A percentile compares a stretch with the other conserved stretches of the same genome.
Conservation (phyloP, 2,329 filamentous ascomycete species). For the Monilinia fructicola region DNA sequence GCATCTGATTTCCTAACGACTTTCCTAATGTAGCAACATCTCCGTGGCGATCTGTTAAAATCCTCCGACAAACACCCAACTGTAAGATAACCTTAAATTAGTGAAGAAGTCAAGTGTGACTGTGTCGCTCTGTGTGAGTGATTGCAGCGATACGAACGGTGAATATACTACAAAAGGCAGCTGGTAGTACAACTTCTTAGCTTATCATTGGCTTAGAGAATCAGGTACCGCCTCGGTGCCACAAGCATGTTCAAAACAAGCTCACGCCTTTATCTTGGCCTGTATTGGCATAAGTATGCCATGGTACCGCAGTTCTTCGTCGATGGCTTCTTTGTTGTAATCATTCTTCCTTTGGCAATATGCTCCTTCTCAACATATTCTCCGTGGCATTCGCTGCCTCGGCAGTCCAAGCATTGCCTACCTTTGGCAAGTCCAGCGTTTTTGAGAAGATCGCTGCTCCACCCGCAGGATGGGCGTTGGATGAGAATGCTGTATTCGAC, state of each 20-base stretch:
- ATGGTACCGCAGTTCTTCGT: conserved; percentile 3
- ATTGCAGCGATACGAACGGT: conserved; percentile 7
- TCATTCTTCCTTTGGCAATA: conserved; percentile 21
- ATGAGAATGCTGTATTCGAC: conserved; percentile 30
- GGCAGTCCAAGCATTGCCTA: conserved; percentile 22
- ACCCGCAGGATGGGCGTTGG: conserved; percentile 34
- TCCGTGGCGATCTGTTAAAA: not conserved
- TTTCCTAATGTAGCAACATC: conserved; percentile 20
- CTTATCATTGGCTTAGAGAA: conserved; percentile 20
- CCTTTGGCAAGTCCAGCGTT: conserved; percentile 28
- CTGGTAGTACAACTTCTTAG: not conserved
- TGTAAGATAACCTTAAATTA: conserved; percentile 21
- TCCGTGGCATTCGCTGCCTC: conserved; percentile 19
- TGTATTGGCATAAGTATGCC: conserved; percentile 22
- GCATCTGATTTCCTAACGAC: conserved; percentile 14
- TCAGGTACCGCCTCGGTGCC: conserved; percentile 21
- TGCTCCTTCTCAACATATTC: conserved; percentile 22
- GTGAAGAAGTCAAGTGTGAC: not conserved
- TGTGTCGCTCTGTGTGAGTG: not conserved
- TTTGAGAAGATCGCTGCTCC: conserved; percentile 33
- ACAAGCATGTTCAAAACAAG: conserved; percentile 9
- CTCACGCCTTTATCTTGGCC: conserved; percentile 17
- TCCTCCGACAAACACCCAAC: conserved; percentile 6
- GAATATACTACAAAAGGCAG: conserved; percentile 17
- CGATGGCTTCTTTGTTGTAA: conserved; percentile 7